These are phyloP conservation scores for Podosphaera fusca DNA, from an alignment of 2,329 filamentous ascomycete species.

Conservation along the genomic window DNA sequence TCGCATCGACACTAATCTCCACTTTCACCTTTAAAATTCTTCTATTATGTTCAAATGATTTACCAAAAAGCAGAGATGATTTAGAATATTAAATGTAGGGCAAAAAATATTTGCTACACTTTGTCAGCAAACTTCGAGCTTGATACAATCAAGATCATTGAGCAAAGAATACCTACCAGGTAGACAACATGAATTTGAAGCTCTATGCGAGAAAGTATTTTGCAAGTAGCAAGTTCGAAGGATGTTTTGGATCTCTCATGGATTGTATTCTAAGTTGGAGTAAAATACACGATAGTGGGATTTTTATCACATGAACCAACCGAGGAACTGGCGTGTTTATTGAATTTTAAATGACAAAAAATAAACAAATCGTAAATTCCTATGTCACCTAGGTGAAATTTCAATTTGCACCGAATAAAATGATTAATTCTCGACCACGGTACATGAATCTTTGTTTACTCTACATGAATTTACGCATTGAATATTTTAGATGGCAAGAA, in stretches of 20 bases:
- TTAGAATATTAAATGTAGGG: background rate
- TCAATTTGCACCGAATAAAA: too few species aligned
- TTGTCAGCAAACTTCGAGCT: background rate
- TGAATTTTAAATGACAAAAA: background rate
- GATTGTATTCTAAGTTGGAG: background rate
- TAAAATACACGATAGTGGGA: background rate
- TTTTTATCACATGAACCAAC: background rate
- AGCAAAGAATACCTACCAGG: background rate
- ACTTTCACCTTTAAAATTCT: background rate
- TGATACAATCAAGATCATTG: background rate
- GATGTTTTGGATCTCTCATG: too few species aligned
- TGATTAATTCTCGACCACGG: too few species aligned
- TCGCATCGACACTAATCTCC: background rate
- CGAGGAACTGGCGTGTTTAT: background rate
- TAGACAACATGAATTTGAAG: background rate
- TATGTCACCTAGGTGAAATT: too few species aligned
- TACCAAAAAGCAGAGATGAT: background rate
- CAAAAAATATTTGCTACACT: background rate
- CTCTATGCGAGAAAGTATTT: background rate
- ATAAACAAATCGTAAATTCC: background rate
- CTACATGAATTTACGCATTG: too few species aligned
- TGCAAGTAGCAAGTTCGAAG: background rate
- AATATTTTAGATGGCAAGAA: too few species aligned
- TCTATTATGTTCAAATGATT: background rate
- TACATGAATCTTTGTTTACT: too few species aligned